Conservation (phyloP, 106 monocot species). For the Agapanthus africanus region DNA sequence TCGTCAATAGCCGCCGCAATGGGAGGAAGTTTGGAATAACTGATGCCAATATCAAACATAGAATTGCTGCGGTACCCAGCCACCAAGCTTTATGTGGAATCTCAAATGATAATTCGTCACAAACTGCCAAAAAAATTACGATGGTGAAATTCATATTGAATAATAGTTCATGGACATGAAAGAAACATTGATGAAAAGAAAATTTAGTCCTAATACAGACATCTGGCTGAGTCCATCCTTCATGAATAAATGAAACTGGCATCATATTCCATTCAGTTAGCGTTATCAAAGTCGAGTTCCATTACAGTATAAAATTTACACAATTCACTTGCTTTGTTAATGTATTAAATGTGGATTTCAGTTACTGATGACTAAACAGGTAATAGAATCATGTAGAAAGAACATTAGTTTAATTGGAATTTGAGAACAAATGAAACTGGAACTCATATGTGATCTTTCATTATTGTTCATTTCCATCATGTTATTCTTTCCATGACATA, state of each 20-base stretch:
- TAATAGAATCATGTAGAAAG: background rate
- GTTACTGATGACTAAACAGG: background rate
- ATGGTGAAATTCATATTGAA: background rate
- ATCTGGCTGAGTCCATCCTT: background rate
- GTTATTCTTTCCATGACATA: too few relatives aligned
- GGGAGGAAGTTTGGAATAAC: slow-evolving; percentile 47
- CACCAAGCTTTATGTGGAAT: slow-evolving; percentile 73
- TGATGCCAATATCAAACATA: slow-evolving; percentile 58
- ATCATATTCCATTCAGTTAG: background rate
- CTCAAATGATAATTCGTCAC: slow-evolving; percentile 68
- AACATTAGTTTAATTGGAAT: too few relatives aligned
- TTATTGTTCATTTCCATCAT: too few relatives aligned
- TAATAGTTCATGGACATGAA: background rate
- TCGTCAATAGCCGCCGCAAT: slow-evolving; percentile 12
- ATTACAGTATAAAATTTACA: background rate
- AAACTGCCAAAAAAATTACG: slow-evolving; percentile 42
- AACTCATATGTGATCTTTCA: too few relatives aligned
- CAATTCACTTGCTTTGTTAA: background rate
- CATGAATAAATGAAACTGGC: background rate
- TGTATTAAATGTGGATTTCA: background rate
- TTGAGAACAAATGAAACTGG: too few relatives aligned
- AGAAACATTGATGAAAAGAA: background rate
- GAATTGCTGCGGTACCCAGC: slow-evolving; percentile 53
- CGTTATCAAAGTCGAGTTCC: background rate
- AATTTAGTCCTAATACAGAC: background rate